Evolutionary conservation across 192 early-diverging fungal species (phyloP).

Genomic region (Chytriomyces confervae): DNA sequence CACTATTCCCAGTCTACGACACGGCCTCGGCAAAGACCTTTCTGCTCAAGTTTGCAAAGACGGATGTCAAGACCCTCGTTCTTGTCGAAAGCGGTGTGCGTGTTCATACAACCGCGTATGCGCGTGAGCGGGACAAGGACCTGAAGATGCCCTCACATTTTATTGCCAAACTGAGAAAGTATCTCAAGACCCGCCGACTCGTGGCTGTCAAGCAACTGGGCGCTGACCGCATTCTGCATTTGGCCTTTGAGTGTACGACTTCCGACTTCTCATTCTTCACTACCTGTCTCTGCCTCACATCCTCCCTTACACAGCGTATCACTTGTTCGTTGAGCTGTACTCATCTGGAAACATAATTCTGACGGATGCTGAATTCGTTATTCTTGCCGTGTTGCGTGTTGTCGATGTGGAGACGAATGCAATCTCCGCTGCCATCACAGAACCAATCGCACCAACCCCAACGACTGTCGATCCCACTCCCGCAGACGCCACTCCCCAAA

Average conservation of each 20-base stretch:
- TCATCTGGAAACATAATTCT: slow-evolving; percentile 91
- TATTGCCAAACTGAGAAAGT: slow-evolving; percentile 92
- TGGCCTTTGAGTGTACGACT: slow-evolving; percentile 80
- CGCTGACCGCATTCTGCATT: slow-evolving; percentile 89
- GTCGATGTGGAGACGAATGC: slow-evolving; percentile 81
- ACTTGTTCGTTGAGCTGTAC: slow-evolving; percentile 63
- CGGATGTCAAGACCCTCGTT: slow-evolving; percentile 86
- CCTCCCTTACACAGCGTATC: slow-evolving; percentile 52
- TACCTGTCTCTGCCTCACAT: not conserved
- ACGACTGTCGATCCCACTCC: not conserved
- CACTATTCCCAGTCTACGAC: slow-evolving; percentile 77
- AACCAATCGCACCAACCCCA: slow-evolving; percentile 13
- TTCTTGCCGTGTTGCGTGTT: slow-evolving; percentile 82
- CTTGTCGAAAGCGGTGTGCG: slow-evolving; percentile 93
- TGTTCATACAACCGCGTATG: slow-evolving; percentile 88
- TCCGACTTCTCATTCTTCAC: slow-evolving; percentile 59
- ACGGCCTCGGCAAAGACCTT: slow-evolving; percentile 81
- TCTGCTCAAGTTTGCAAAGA: slow-evolving; percentile 90
- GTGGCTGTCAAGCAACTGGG: slow-evolving; percentile 84
- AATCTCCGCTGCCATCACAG: slow-evolving; percentile 17
- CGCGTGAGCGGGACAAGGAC: slow-evolving; percentile 78
- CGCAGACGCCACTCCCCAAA: not conserved
- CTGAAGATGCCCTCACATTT: slow-evolving; percentile 77
- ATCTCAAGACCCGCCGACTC: slow-evolving; percentile 81
- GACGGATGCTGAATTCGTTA: slow-evolving; percentile 85